Percentiles rank a stretch among this genome's conserved stretches.
These are phyloP conservation scores for Yarrowia galli DNA, from an alignment of 1,139 yeast species.

Conservation along the genomic window DNA sequence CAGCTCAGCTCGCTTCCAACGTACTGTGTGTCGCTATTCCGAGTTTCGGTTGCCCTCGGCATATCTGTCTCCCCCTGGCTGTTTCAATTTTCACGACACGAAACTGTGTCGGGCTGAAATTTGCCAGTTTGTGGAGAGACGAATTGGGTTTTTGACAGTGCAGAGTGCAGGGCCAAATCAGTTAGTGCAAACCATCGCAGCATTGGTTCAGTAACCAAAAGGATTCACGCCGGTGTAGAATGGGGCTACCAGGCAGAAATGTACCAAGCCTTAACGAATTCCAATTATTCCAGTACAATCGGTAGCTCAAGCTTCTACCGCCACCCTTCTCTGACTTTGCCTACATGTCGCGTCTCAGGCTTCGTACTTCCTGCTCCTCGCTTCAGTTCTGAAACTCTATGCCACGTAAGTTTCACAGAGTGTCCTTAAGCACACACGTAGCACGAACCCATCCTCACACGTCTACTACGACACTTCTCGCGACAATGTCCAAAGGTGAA, in stretches of 20 bases:
- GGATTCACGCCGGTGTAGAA: not conserved
- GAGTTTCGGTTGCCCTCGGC: constrained; percentile 1
- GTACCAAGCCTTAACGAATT: too few species aligned
- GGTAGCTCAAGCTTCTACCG: not conserved
- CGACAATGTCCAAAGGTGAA: constrained; percentile 36
- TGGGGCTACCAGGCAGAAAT: too few species aligned
- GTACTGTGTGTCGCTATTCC: not conserved
- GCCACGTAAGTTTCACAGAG: constrained; percentile 36
- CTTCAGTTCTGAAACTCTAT: constrained; percentile 22
- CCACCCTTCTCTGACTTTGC: not conserved
- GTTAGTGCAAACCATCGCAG: constrained; percentile 17
- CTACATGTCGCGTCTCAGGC: constrained; percentile 16
- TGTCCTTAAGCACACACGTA: constrained; percentile 30
- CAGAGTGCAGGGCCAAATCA: constrained; percentile 19
- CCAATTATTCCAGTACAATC: too few species aligned
- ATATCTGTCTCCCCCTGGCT: constrained; percentile 30
- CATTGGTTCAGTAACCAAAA: not conserved
- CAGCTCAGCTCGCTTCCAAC: too few species aligned
- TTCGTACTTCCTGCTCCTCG: constrained; percentile 13
- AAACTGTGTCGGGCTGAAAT: constrained; percentile 7
- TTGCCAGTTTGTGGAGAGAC: constrained; percentile 4
- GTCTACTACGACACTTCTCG: constrained; percentile 24
- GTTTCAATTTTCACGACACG: constrained; percentile 33
- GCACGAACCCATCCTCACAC: constrained; percentile 10
- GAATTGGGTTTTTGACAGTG: not conserved